A percentile compares a stretch with the other conserved stretches of the same genome.
These are phyloP conservation scores for Ustilago loliicola DNA, from an alignment of 1,284 basidiomycete species.

Conservation along the genomic window DNA sequence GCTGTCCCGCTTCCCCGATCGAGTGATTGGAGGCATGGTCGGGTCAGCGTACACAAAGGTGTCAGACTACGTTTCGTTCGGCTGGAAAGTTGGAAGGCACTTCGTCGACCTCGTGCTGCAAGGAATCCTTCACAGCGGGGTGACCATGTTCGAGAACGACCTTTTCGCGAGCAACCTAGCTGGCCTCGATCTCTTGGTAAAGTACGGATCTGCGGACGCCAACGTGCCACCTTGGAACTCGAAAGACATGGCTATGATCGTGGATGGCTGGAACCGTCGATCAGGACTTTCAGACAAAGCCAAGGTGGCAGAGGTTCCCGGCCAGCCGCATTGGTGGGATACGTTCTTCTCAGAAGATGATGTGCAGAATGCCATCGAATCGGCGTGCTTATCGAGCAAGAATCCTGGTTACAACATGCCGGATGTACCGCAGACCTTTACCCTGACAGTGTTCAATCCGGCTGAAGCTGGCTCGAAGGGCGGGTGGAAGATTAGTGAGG, in stretches of 20 bases:
- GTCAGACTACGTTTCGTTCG: conserved; percentile 83
- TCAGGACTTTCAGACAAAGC: conserved; percentile 70
- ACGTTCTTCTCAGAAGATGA: conserved; percentile 75
- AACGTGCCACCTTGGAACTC: conserved; percentile 87
- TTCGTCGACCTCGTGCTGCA: conserved; percentile 81
- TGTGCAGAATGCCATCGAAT: conserved; percentile 73
- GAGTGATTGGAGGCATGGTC: conserved; percentile 74
- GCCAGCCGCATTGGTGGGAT: conserved; percentile 79
- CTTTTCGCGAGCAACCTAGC: conserved; percentile 83
- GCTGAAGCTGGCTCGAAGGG: conserved; percentile 77
- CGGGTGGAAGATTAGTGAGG: conserved; percentile 77
- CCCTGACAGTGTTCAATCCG: conserved; percentile 78
- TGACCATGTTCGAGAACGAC: conserved; percentile 88
- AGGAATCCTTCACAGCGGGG: conserved; percentile 79
- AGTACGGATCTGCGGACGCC: conserved; percentile 81
- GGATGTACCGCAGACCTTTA: conserved; percentile 72
- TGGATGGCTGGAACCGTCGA: conserved; percentile 74
- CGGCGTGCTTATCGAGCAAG: conserved; percentile 12
- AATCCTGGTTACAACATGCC: conserved; percentile 32
- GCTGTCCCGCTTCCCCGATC: conserved; percentile 81
- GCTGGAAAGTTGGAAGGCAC: conserved; percentile 76
- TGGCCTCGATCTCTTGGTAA: conserved; percentile 77
- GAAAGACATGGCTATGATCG: conserved; percentile 76
- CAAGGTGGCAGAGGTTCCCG: conserved; percentile 75
- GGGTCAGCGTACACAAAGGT: conserved; percentile 71